phyloP scores from a whole-genome alignment of 2,329 filamentous ascomycete genomes.

The Aspergillus melleus region DNA sequence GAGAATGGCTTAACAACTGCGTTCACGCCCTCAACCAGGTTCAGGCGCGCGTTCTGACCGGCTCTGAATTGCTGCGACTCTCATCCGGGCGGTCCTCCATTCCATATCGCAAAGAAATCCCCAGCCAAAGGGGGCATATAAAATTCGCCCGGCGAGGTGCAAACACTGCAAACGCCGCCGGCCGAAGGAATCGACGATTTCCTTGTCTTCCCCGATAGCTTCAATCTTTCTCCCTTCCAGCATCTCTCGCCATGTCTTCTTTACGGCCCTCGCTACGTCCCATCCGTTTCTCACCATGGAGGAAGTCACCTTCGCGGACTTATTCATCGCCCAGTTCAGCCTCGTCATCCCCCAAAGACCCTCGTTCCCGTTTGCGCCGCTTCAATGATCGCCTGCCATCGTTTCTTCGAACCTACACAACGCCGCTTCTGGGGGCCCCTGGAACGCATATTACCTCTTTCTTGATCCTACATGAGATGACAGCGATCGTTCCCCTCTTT shows the following conservation, averaged over 20 bases:
- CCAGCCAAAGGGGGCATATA: neutral
- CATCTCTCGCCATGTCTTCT: neutral
- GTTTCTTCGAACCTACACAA: constrained; percentile 68
- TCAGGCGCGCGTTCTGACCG: neutral
- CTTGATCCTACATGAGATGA: constrained; percentile 86
- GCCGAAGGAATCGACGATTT: too few relatives aligned
- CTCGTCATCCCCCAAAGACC: constrained; percentile 19
- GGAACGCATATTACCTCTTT: constrained; percentile 83
- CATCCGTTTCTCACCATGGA: constrained; percentile 15
- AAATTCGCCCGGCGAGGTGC: neutral
- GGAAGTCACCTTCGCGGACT: constrained; percentile 18
- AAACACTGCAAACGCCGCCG: neutral
- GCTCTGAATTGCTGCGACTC: neutral
- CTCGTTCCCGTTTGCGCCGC: constrained; percentile 33
- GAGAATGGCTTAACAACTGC: neutral
- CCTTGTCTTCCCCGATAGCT: too few relatives aligned
- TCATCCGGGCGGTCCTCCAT: too few relatives aligned
- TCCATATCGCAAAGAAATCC: neutral
- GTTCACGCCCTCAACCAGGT: neutral
- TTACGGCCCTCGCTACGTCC: constrained; percentile 8
- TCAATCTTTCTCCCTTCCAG: too few relatives aligned
- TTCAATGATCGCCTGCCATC: constrained; percentile 58
- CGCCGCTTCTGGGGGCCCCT: constrained; percentile 71
- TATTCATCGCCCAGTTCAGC: neutral
- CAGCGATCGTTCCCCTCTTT: constrained; percentile 77